Base-by-base conservation (phyloP, 2,329 filamentous ascomycete species). In the Talaromyces sp. region DNA sequence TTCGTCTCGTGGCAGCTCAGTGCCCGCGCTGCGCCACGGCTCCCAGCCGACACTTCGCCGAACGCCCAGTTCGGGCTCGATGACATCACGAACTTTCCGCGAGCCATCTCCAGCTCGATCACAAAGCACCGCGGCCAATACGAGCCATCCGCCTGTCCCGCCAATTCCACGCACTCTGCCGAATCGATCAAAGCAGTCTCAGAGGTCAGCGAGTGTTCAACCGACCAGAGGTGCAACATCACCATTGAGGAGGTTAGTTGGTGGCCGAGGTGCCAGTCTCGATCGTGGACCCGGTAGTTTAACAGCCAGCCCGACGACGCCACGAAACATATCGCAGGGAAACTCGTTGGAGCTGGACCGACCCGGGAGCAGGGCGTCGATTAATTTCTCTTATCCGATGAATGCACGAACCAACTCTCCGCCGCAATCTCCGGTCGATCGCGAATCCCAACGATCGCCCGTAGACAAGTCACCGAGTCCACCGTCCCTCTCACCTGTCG, bases 51-150 rank as follows among this genome's bases (percentile, higher is more conserved):
- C 80, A 59, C 78, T 93, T 65, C 83, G 88, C 65, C 82, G 91
- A 70, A 82, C 84, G 40, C 84, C 82, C 61, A 96, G 93, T 76
- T 84, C 84, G 31, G 84, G 87, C 23, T 96, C 92, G 57, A 96
- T 98, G 93, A 88, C 86, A 33, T 90, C 93, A 73, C 86, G 93
- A 63, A 93, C 92, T 0, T 96, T 97, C 75, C 87, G 93, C 68
- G 89, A 89, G 12, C 86, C 88, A 3, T 96, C 88, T 3, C 91
- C 83, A 65, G 71, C 69, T 61, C 75, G 76, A 39, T 72, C 75
- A 33, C 69, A 72, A 48, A 75, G 81, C 74, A 76, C 76, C 72
- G 81, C 81, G 61, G 72, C 75, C 63, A 75, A 75, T 50, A 72
- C 75, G 73, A 73, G 78, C 85, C 59, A 44, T 59, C 91, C 92